Evolutionary conservation across 2,329 filamentous ascomycete species (phyloP).

Genomic region (Colletotrichum horii): DNA sequence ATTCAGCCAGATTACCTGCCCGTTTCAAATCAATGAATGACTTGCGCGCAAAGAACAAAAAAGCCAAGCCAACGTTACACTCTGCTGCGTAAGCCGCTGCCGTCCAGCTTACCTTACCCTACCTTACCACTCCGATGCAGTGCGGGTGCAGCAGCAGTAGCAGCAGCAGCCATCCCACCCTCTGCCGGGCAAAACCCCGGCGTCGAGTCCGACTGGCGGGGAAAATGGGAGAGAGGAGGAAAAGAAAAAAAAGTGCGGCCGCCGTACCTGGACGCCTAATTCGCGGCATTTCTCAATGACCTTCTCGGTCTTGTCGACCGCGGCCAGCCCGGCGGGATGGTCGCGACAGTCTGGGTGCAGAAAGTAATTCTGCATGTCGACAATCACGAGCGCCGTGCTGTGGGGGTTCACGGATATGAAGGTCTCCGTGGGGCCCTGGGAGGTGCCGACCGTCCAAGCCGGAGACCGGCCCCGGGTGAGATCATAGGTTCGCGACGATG

Average conservation of each 20-base stretch:
- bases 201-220: background rate
- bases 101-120: background rate
- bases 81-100: background rate
- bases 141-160: background rate
- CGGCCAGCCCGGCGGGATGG: slow-evolving; percentile 46
- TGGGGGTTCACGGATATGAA: slow-evolving; percentile 42
- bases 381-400: slow-evolving; percentile 51
- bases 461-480: slow-evolving; percentile 16
- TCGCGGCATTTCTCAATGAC: slow-evolving; percentile 51
- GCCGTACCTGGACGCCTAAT: slow-evolving; percentile 48
- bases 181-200: background rate
- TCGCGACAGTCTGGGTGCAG: slow-evolving; percentile 39
- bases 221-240: background rate
- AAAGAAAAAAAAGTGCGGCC: background rate
- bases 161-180: background rate
- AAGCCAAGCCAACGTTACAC: background rate
- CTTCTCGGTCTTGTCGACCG: slow-evolving; percentile 41
- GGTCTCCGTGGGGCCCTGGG: slow-evolving; percentile 10
- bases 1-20: slow-evolving; percentile 56
- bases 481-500: slow-evolving; percentile 19
- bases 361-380: slow-evolving; percentile 61
- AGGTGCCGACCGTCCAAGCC: slow-evolving; percentile 12
- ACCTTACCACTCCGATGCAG: background rate
- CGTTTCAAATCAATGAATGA: background rate
- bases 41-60: background rate